These are phyloP conservation scores for Cladophialophora psammophila DNA, from an alignment of 2,329 filamentous ascomycete genomes.

Conservation along the genomic window DNA sequence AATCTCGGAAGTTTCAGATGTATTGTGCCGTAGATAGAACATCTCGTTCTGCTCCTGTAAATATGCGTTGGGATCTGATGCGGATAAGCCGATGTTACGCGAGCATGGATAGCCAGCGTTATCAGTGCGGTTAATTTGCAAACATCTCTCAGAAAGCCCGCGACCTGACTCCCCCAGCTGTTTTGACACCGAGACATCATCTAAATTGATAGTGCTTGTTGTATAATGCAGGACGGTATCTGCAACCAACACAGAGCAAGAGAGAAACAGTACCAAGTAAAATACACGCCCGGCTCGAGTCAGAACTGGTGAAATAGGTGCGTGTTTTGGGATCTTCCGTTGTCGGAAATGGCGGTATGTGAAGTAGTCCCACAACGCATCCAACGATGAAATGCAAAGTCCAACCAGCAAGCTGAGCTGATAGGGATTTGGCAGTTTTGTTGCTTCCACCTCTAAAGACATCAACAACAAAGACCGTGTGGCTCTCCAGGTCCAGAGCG, in stretches of 20 bases:
- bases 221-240: constrained; percentile 27
- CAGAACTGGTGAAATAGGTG: constrained; percentile 20
- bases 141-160: constrained; percentile 19
- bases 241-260: constrained; percentile 11
- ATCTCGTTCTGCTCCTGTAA: constrained; percentile 21
- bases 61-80: not conserved
- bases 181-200: constrained; percentile 9
- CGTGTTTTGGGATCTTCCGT: constrained; percentile 6
- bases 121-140: constrained; percentile 10
- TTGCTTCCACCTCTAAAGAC: not conserved
- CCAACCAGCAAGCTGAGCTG: constrained; percentile 27
- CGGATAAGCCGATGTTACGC: constrained; percentile 16
- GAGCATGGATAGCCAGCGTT: constrained; percentile 27
- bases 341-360: constrained; percentile 23
- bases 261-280: constrained; percentile 14
- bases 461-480: constrained; percentile 21
- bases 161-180: constrained; percentile 7
- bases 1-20: constrained; percentile 19
- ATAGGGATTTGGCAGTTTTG: constrained; percentile 24
- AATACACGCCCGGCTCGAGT: constrained; percentile 16
- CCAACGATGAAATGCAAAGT: constrained; percentile 20
- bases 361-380: constrained; percentile 20
- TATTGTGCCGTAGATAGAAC: constrained; percentile 24
- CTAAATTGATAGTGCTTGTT: constrained; percentile 18
- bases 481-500: constrained; percentile 25